These are phyloP conservation scores for Takashimella tepidaria DNA, from an alignment of 1,284 basidiomycete species.

Conservation along the genomic window DNA sequence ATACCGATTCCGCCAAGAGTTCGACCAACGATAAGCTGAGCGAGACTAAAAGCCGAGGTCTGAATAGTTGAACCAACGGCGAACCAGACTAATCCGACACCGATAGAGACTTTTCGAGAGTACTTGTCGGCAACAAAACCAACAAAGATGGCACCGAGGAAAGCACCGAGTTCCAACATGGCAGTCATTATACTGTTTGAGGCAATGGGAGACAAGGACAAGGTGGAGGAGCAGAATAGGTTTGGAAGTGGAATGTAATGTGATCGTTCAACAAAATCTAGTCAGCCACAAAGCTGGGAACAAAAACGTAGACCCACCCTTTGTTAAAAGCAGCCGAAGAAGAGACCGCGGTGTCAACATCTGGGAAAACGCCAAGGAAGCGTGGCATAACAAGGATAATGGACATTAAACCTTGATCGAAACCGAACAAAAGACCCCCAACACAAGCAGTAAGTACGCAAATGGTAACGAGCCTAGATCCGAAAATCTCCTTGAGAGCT, in stretches of 20 bases:
- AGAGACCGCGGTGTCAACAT: constrained; percentile 18
- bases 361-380: constrained; percentile 31
- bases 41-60: constrained; percentile 19
- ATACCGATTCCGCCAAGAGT: constrained; percentile 27
- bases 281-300: neutral
- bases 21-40: constrained; percentile 29
- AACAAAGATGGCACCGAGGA: constrained; percentile 27
- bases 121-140: constrained; percentile 31
- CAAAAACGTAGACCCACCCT: constrained; percentile 7
- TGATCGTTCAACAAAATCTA: no score
- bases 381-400: constrained; percentile 33
- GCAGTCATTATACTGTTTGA: constrained; percentile 35
- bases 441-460: constrained; percentile 16
- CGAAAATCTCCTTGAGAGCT: constrained; percentile 19
- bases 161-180: constrained; percentile 36
- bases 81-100: constrained; percentile 25
- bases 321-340: constrained; percentile 22
- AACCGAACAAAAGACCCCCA: constrained; percentile 26
- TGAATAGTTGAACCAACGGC: constrained; percentile 31
- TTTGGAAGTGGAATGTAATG: no score
- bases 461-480: constrained; percentile 12
- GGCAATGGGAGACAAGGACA: no score
- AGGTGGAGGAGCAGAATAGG: no score
- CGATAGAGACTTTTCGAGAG: constrained; percentile 27
- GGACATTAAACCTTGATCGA: constrained; percentile 36